Evolutionary conservation across 129 eudicot genomes (phyloP).

Genomic region (Escallonia rubra): DNA sequence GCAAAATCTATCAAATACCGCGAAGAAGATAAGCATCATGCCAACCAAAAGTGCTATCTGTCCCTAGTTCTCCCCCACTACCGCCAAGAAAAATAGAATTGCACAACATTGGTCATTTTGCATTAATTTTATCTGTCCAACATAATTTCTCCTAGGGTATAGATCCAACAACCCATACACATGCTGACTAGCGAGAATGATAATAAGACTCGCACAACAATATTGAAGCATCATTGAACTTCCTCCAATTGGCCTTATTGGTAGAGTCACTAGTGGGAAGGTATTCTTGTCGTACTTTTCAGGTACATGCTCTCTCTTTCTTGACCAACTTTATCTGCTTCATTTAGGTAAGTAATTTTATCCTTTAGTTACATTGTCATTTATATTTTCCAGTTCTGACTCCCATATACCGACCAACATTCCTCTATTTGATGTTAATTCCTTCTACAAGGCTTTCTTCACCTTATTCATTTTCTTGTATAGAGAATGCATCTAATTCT

Average conservation of each 20-base stretch:
- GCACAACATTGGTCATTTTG: neutral
- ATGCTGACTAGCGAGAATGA: neutral
- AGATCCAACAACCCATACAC: neutral
- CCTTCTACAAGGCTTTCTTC: no score
- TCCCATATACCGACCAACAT: no score
- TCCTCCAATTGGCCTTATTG: neutral
- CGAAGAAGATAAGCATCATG: neutral
- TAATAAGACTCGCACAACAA: neutral
- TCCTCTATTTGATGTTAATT: no score
- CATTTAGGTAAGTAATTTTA: no score
- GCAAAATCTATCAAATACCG: neutral
- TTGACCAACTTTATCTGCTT: no score
- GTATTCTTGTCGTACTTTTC: no score
- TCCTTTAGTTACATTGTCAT: no score
- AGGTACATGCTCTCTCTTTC: no score
- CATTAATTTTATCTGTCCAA: slow-evolving; percentile 9
- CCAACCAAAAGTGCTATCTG: neutral
- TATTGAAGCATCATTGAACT: neutral
- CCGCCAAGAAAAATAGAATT: slow-evolving; percentile 1
- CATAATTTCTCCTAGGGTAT: neutral
- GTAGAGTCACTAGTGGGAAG: no score
- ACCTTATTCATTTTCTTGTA: no score
- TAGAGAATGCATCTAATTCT: no score
- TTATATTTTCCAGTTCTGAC: no score
- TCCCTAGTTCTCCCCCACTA: neutral